Percentiles rank a stretch among this genome's conserved stretches.
Conservation (phyloP, 352 stramenopile genomes). For the Pythium guiyangense region DNA sequence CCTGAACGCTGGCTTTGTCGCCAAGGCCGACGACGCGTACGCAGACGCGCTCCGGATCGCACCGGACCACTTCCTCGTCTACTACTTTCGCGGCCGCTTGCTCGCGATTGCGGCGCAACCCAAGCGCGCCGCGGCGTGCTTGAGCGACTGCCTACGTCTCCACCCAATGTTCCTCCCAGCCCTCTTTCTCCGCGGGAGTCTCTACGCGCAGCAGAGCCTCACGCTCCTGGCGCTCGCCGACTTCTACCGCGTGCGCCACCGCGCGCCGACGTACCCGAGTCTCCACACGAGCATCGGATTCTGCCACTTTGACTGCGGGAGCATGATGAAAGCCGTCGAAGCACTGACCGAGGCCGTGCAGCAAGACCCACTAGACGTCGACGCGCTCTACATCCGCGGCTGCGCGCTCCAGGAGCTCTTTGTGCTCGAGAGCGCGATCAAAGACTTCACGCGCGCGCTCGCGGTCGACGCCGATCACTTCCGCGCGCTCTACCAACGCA, state of each 20-base stretch:
- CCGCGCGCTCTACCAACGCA: constrained; percentile 31
- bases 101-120: constrained; percentile 28
- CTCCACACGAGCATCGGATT: constrained; percentile 49
- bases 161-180: constrained; percentile 43
- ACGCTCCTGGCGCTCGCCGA: constrained; percentile 46
- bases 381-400: constrained; percentile 43
- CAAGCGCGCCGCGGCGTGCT: constrained; percentile 20
- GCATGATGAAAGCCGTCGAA: constrained; percentile 34
- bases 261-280: constrained; percentile 33
- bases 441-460: constrained; percentile 34
- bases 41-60: constrained; percentile 24
- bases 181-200: constrained; percentile 44
- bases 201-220: constrained; percentile 48
- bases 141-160: constrained; percentile 26
- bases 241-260: constrained; percentile 46
- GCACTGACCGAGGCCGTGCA: constrained; percentile 38
- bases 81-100: constrained; percentile 44
- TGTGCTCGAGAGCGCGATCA: constrained; percentile 29
- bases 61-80: constrained; percentile 33
- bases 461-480: constrained; percentile 14
- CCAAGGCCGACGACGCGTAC: constrained; percentile 26
- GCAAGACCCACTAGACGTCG: constrained; percentile 17
- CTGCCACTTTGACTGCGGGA: constrained; percentile 40
- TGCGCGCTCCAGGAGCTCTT: constrained; percentile 49
- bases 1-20: constrained; percentile 27